Base-by-base conservation (phyloP, 139 green algal genomes). In the Chlamydomonas sphaeroides region DNA sequence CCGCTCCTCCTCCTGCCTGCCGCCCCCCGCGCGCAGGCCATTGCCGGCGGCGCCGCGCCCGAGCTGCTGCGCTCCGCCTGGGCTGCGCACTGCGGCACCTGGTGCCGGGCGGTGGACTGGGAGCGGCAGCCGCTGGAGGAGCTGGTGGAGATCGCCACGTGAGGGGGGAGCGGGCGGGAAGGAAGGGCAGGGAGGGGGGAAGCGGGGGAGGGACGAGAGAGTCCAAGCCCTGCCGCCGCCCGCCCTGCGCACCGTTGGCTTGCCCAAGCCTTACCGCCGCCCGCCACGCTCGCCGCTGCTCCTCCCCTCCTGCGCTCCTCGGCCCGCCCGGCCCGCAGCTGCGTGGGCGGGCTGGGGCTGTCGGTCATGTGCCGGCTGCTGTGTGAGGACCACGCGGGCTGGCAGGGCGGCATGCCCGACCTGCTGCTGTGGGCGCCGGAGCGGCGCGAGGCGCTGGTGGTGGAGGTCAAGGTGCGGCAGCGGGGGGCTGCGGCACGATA, bases 331-430 rank as follows among this genome's bases (percentile, higher is more conserved):
- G n/a, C 15, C 21, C 35, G 38, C 56, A 85, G 70, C 39, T 98
- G 95, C 85, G 79, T 98, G 17, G 93, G 94, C 0, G 88, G 89
- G 15, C 56, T 84, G 14, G 89, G 89, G 17, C 85, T 98, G 38
- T 92, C 94, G 4, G 90, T 88, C 1, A 88, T 98, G 62, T 94
- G 89, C 66, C 87, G 90, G 41, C 86, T 96, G 69, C 85, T 98
- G 41, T 93, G 91, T 3, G 84, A 97, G 78, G 94, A 98, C 79
- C 89, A 92, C 68, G 78, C 56, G 39, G 91, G 91, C 45, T 94
- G 84, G 87, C 56, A 73, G 81, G 93, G 93, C 39, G 95, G 94
- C 49, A 94, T 98, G 93, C 95, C 95, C 2, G 95, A 98, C 85
- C 80, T 98, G 87, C 84, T 98, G 84, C 90, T 98, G 80, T 98